phyloP scores from a whole-genome alignment of 2,329 filamentous ascomycete genomes.

The Bipolaris oryzae region DNA sequence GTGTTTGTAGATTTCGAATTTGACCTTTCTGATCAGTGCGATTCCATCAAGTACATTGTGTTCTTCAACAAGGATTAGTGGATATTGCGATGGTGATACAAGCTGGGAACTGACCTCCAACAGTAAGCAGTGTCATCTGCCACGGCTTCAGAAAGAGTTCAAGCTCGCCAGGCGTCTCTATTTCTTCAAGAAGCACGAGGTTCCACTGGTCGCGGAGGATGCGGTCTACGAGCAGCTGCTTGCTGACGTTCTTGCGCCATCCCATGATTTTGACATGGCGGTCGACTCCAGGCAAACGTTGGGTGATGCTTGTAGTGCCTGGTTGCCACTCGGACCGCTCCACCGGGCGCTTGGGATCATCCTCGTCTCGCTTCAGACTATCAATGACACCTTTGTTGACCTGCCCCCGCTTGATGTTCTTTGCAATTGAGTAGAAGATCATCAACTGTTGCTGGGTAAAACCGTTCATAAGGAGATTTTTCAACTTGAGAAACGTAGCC shows the following conservation, averaged over 20 bases:
- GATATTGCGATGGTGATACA: too few species aligned
- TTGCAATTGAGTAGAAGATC: slow-evolving; percentile 38
- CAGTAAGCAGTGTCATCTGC: slow-evolving; percentile 40
- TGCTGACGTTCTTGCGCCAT: slow-evolving; percentile 27
- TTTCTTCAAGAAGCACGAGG: slow-evolving; percentile 43
- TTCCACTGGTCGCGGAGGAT: slow-evolving; percentile 46
- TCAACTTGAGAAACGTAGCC: slow-evolving; percentile 34
- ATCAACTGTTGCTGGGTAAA: slow-evolving; percentile 42
- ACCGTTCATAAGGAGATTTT: slow-evolving; percentile 27
- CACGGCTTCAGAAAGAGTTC: slow-evolving; percentile 44
- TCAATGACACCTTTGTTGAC: slow-evolving; percentile 26
- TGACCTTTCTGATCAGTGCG: slow-evolving; percentile 35
- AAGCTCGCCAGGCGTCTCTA: slow-evolving; percentile 44
- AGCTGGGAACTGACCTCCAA: slow-evolving; percentile 25
- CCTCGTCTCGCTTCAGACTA: slow-evolving; percentile 20
- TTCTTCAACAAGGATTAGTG: neutral
- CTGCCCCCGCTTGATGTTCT: slow-evolving; percentile 26
- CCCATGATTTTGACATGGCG: slow-evolving; percentile 10
- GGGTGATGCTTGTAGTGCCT: slow-evolving; percentile 32
- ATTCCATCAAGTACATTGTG: slow-evolving; percentile 37
- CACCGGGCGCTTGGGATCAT: slow-evolving; percentile 18
- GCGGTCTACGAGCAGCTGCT: slow-evolving; percentile 41
- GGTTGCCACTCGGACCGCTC: slow-evolving; percentile 43
- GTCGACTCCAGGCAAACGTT: slow-evolving; percentile 34
- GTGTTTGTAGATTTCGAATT: slow-evolving; percentile 34